A percentile compares a stretch with the other conserved stretches of the same genome.
Evolutionary conservation across 2,329 filamentous ascomycete genomes (phyloP).

Genomic region (Nemania diffusa): DNA sequence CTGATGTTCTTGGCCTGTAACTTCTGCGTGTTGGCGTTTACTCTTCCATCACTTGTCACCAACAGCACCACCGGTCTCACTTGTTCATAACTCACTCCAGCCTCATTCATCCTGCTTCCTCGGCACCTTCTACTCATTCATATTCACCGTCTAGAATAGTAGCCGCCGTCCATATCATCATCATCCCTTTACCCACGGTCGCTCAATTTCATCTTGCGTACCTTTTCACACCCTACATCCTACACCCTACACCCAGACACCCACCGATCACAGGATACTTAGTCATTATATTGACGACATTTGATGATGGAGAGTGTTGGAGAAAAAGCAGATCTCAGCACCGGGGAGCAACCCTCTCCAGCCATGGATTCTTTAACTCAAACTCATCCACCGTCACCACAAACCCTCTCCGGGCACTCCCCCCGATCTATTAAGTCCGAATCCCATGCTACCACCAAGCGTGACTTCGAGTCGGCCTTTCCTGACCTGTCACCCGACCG

Average conservation of each 20-base stretch:
- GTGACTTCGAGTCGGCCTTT: slow-evolving; percentile 11
- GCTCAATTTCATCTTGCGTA: background rate
- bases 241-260: background rate
- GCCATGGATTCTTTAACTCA: background rate
- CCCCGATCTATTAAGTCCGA: background rate
- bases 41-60: background rate
- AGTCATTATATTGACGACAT: background rate
- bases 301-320: background rate
- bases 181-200: too few relatives aligned
- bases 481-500: background rate
- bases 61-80: background rate
- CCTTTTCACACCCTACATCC: background rate
- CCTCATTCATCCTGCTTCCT: too few relatives aligned
- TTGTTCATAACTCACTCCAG: background rate
- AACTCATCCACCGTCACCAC: background rate
- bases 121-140: too few relatives aligned
- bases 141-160: too few relatives aligned
- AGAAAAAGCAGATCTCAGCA: background rate
- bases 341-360: background rate
- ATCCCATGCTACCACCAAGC: background rate
- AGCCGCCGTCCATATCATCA: too few relatives aligned
- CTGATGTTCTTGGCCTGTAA: background rate
- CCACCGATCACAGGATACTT: background rate
- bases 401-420: background rate
- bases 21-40: background rate